Evolutionary conservation across 2,329 filamentous ascomycete genomes (phyloP).

Genomic region (Lasiodiplodia sp.): DNA sequence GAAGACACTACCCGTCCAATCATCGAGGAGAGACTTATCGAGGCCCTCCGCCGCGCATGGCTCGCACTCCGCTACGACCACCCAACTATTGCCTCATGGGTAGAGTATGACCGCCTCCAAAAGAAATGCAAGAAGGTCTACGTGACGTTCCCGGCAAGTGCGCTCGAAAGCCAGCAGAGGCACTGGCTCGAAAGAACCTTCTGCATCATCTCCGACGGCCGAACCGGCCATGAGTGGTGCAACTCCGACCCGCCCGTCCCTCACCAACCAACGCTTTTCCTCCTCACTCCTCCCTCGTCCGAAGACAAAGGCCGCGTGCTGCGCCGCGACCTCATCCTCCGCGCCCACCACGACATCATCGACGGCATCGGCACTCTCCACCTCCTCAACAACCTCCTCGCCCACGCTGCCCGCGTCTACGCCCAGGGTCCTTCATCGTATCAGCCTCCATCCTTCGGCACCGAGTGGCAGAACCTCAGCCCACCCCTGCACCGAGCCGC

Average conservation of each 20-base stretch:
- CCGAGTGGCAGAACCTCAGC: conserved; percentile 39
- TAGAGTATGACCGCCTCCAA: conserved; percentile 33
- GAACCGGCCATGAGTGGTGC: conserved; percentile 44
- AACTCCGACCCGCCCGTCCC: conserved; percentile 48
- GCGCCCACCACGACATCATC: conserved; percentile 51
- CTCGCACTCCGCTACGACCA: conserved; percentile 43
- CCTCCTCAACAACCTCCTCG: conserved; percentile 43
- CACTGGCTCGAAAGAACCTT: conserved; percentile 45
- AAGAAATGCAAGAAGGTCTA: conserved; percentile 43
- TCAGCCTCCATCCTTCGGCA: conserved; percentile 34
- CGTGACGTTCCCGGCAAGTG: conserved; percentile 1
- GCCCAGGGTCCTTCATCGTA: conserved; percentile 21
- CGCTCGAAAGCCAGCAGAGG: conserved; percentile 23
- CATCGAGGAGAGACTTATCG: conserved; percentile 34
- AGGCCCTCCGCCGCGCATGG: conserved; percentile 47
- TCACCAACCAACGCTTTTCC: conserved; percentile 43
- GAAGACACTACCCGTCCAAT: conserved; percentile 27
- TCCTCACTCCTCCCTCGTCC: conserved; percentile 36
- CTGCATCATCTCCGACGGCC: conserved; percentile 33
- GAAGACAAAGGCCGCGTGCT: conserved; percentile 11
- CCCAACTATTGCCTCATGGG: conserved; percentile 45
- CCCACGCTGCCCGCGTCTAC: conserved; percentile 37
- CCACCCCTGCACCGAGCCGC: conserved; percentile 32
- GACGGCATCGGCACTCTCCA: conserved; percentile 51
- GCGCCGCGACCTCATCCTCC: conserved; percentile 46